Evolutionary conservation across 257 asterid genomes (phyloP).

Genomic region (Gentiana straminea): DNA sequence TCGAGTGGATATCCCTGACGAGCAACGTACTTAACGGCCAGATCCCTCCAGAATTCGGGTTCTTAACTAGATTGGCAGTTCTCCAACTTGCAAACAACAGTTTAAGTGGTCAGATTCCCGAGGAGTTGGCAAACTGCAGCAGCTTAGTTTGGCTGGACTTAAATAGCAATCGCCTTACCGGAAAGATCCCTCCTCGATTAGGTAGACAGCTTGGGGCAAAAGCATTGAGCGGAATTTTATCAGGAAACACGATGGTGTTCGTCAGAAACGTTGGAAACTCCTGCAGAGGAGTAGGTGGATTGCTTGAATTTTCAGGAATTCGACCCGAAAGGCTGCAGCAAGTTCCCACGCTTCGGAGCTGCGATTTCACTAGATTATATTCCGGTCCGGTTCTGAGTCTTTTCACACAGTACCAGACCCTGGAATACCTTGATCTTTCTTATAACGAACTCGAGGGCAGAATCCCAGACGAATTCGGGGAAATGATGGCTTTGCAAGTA

Average conservation of each 20-base stretch:
- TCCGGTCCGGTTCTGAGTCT: conserved; percentile 82
- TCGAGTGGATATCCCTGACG: conserved; percentile 85
- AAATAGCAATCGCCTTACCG: conserved; percentile 57
- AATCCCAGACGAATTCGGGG: conserved; percentile 84
- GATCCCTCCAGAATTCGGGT: conserved; percentile 56
- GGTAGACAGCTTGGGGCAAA: conserved; percentile 80
- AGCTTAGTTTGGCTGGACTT: conserved; percentile 85
- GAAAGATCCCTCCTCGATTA: conserved; percentile 78
- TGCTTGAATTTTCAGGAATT: conserved; percentile 80
- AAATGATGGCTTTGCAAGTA: conserved; percentile 85
- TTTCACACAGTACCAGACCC: conserved; percentile 69
- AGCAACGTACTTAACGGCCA: conserved; percentile 66
- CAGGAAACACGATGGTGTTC: conserved; percentile 80
- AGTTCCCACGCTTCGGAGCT: conserved; percentile 67
- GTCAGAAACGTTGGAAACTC: conserved; percentile 83
- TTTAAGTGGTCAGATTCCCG: conserved; percentile 67
- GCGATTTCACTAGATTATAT: conserved; percentile 74
- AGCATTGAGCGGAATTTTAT: conserved; percentile 65
- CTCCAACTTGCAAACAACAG: conserved; percentile 77
- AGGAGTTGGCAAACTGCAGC: conserved; percentile 56
- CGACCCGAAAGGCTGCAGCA: conserved; percentile 71
- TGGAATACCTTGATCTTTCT: conserved; percentile 88
- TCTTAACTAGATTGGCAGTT: conserved; percentile 62
- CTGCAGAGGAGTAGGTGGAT: conserved; percentile 90
- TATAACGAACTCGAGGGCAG: conserved; percentile 78